Evolutionary conservation across 257 asterid species (phyloP), one percentile per base, ranked within the genome.

Genomic region (Penstemon newberryi): DNA sequence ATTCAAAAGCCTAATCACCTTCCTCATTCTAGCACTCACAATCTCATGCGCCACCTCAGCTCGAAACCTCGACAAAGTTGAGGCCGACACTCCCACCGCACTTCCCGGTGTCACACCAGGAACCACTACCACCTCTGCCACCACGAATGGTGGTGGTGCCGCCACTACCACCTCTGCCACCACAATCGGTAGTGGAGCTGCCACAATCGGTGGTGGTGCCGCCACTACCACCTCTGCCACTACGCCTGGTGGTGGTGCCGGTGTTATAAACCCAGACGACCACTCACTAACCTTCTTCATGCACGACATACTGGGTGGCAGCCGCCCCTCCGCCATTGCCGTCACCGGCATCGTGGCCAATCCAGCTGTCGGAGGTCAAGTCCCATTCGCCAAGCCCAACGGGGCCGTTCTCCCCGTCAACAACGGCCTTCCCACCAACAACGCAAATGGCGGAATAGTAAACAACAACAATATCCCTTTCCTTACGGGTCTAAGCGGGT

Each of bases 281-380:
- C 88, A 86, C 62, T 19, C 82, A 1, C 78, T 87, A 8, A 76
- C 94, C n/a, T 91, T 89, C 79, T 91, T 84, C 83, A 82, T 91
- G 97, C 97, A 91, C 53, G 97, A 91, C 76, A 87, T 89, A 12
- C 89, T 91, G 0, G 97, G 97, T 4, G 97, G 97, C 12, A 70
- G 84, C 38, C 92, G 81, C 46, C 96, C 97, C 63, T 85, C 96
- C 0, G 97, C 95, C 56, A 76, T 89, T 33, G 89, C 97, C 0
- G 90, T 91, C 15, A 91, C 96, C 0, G 97, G 97, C 1, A 71
- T 91, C 3, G 97, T 87, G 3, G 85, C 95, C 8, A 91, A 91
- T 33, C 95, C 97, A 0, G 81, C 96, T 0, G 73, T 81, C 1
- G 78, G 95, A 2, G 96, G 97, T 1, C 91, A 91, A 53, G 96